Conservation (phyloP, 495 filamentous ascomycete genomes). For the Apiosordaria backusii region DNA sequence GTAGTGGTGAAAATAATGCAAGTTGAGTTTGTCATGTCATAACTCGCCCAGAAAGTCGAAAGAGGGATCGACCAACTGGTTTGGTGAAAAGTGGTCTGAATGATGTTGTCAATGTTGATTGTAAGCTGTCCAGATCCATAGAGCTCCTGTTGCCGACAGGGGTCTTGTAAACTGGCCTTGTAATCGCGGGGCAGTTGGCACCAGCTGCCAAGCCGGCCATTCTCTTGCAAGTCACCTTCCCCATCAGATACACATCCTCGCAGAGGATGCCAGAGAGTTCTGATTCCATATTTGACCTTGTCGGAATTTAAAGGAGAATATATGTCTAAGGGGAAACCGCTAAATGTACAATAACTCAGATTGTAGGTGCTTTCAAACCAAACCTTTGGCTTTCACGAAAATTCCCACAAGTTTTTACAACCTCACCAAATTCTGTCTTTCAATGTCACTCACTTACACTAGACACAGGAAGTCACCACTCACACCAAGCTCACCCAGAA, state of each 20-base stretch:
- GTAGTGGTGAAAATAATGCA: conserved; percentile 21
- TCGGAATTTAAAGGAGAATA: background rate
- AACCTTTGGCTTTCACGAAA: background rate
- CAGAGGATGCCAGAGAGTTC: background rate
- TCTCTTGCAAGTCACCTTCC: background rate
- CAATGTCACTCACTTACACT: background rate
- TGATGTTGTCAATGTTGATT: background rate
- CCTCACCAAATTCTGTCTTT: background rate
- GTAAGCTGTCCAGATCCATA: conserved; percentile 8
- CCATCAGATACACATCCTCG: background rate
- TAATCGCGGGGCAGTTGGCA: background rate
- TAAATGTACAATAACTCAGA: background rate
- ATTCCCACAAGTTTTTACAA: background rate
- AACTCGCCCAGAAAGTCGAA: background rate
- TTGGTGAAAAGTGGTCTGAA: background rate
- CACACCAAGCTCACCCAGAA: conserved; percentile 14
- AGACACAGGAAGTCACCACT: background rate
- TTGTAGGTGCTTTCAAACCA: background rate
- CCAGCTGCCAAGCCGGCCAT: background rate
- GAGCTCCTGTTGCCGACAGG: background rate
- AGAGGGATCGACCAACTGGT: background rate
- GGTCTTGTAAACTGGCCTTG: background rate
- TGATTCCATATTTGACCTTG: too few relatives aligned
- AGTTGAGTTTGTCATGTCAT: conserved; percentile 23
- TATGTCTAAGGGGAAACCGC: too few relatives aligned